Base-by-base conservation (phyloP, 2,329 filamentous ascomycete genomes). In the Periconia macrospinosa region DNA sequence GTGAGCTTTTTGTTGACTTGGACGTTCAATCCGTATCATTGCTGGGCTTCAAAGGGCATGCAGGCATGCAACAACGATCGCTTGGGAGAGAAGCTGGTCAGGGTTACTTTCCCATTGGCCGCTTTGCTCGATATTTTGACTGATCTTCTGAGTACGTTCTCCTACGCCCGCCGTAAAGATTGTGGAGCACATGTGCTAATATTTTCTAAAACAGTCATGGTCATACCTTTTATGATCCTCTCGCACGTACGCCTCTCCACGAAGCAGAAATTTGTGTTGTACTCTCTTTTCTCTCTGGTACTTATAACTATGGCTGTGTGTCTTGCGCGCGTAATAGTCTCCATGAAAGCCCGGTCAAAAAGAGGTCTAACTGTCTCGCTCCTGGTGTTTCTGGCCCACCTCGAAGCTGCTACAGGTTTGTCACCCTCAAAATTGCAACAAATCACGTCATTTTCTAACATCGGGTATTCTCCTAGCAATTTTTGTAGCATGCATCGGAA, bases 51-150 rank as follows among this genome's bases (percentile, higher is more conserved):
- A 53, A 41, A 19, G 43, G 56, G 20, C 48, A 54, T 2, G n/a
- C 30, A 11, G 49, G 45, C n/a, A 53, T 56, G 37, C 40, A 50
- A 14, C 49, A 30, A 20, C 51, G 33, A 37, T n/a, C 33, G 5
- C 5, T n/a, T 37, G 11, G 33, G 33, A 37, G 33, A 37, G 33
- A 37, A 37, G 33, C 11, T 37, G 33, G 33, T 59, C 49, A 50
- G 51, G 18, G 49, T 61, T 15, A 57, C 54, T 35, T 55, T 45
- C 27, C 51, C 49, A 8, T 20, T 63, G 7, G 58, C 60, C 54
- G 50, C 59, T 5, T 14, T 58, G 2, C 59, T 53, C 0, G 60
- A 61, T 45, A 49, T 33, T 15, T 47, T 61, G n/a, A 58, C 58
- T 63, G 41, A 52, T 56, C 57, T 20, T 27, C 13, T 30, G 17